Evolutionary conservation across 2,329 filamentous ascomycete species (phyloP).

Genomic region (Fusarium marasasianum): DNA sequence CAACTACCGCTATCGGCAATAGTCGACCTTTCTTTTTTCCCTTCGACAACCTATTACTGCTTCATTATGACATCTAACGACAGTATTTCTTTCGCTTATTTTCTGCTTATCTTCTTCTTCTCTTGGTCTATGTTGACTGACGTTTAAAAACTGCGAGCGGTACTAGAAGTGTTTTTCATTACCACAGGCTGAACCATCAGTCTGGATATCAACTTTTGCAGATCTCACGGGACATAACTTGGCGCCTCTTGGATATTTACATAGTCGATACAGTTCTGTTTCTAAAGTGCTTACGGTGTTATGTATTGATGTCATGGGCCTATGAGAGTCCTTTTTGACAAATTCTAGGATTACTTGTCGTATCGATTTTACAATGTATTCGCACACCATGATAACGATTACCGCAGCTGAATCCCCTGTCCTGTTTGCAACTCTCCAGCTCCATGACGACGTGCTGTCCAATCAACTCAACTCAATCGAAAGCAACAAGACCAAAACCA

Average conservation of each 20-base stretch:
- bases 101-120: background rate
- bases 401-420: background rate
- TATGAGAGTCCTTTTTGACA: background rate
- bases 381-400: background rate
- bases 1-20: constrained; percentile 35
- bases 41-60: background rate
- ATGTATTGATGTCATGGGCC: background rate
- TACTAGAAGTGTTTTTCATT: background rate
- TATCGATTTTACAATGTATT: background rate
- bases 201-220: background rate
- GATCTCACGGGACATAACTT: constrained; percentile 31
- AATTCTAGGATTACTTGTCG: background rate
- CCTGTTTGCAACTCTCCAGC: background rate
- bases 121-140: background rate
- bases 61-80: constrained; percentile 23
- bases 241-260: background rate
- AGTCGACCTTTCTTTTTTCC: background rate
- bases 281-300: background rate
- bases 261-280: background rate
- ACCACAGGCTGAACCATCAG: background rate
- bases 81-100: background rate
- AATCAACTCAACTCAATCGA: background rate
- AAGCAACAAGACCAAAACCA: background rate
- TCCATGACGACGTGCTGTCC: background rate
- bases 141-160: background rate